Conservation (phyloP, 306 rosid genomes). For the Hippophae tibetana region DNA sequence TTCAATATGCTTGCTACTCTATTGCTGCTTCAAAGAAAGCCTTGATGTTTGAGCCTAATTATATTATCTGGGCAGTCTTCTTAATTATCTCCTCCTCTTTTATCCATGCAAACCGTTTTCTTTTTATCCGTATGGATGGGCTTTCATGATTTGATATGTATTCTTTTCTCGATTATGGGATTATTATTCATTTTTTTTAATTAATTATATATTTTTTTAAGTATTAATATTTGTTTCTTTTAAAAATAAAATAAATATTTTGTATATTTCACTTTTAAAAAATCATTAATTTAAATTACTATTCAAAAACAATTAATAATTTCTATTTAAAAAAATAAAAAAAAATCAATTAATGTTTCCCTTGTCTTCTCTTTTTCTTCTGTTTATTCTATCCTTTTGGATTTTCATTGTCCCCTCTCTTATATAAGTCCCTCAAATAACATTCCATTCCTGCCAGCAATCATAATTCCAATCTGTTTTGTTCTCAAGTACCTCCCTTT, state of each 20-base stretch:
- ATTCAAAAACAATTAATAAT: neutral
- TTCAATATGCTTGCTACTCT: slow-evolving; percentile 30
- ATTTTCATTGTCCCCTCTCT: neutral
- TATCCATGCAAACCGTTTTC: slow-evolving; percentile 12
- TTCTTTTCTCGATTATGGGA: neutral
- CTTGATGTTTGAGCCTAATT: slow-evolving; percentile 30
- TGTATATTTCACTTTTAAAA: too few species aligned
- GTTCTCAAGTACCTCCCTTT: slow-evolving; percentile 1
- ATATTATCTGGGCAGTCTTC: slow-evolving; percentile 18
- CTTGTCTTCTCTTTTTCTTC: slow-evolving; percentile 1
- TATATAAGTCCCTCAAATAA: neutral
- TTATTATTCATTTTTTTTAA: too few species aligned
- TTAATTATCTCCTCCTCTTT: neutral
- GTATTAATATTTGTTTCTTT: too few species aligned
- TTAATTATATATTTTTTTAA: too few species aligned
- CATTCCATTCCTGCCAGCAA: neutral
- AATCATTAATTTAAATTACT: too few species aligned
- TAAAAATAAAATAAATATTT: too few species aligned
- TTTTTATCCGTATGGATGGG: slow-evolving; percentile 2
- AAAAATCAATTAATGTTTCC: slow-evolving; percentile 4
- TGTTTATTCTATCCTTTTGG: slow-evolving; percentile 7
- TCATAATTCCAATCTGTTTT: slow-evolving; percentile 12
- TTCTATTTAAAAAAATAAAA: slow-evolving; percentile 10
- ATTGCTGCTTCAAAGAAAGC: slow-evolving; percentile 36
- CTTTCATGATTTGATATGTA: neutral